Evolutionary conservation across 2,329 filamentous ascomycete species (phyloP).

Genomic region (Hypoxylon sp.): DNA sequence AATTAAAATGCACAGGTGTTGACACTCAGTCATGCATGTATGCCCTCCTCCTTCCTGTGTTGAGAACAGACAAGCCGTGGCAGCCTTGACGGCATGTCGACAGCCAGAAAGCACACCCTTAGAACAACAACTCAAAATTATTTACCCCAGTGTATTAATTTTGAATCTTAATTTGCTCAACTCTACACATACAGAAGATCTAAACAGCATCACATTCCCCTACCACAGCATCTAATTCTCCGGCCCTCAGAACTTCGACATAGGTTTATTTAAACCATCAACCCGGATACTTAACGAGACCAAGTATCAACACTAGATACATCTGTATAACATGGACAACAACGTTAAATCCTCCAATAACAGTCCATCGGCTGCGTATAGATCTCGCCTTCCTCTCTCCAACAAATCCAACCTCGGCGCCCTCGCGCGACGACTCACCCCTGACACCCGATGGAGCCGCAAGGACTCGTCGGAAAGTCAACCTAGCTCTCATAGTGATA

Average conservation of each 20-base stretch:
- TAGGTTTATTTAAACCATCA: conserved; percentile 20
- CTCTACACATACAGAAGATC: no score
- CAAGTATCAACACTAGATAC: conserved; percentile 29
- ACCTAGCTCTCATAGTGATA: conserved; percentile 49
- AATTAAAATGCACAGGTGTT: no score
- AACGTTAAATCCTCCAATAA: conserved; percentile 17
- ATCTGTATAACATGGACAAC: conserved; percentile 32
- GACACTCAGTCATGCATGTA: no score
- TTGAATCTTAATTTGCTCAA: no score
- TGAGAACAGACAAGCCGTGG: background rate
- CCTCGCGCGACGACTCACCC: conserved; percentile 14
- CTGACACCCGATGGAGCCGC: conserved; percentile 41
- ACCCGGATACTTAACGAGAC: conserved; percentile 23
- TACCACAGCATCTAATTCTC: conserved; percentile 20
- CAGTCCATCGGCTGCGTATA: conserved; percentile 2
- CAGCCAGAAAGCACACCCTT: conserved; percentile 7
- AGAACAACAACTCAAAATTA: background rate
- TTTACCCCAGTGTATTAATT: background rate
- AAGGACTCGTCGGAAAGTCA: conserved; percentile 51
- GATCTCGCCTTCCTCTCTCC: conserved; percentile 37
- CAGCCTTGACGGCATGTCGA: background rate
- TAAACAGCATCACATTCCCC: conserved; percentile 11
- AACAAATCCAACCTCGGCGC: conserved; percentile 40
- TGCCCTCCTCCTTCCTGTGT: background rate
- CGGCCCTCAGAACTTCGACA: conserved; percentile 22